phyloP scores from a whole-genome alignment of 192 early-diverging fungal genomes.

The Podila clonocystis region DNA sequence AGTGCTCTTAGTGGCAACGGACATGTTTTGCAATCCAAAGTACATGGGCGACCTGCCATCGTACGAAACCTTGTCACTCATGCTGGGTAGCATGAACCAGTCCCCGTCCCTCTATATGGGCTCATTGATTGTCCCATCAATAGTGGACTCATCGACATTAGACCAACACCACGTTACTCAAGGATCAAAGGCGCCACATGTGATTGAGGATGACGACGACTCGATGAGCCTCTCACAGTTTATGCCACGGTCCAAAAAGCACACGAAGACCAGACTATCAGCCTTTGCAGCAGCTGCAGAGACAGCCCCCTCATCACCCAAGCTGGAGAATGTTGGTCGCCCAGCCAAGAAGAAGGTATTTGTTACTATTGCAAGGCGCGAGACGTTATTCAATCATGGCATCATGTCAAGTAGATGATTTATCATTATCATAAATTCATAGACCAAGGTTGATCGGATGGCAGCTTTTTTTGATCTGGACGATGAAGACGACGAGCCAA shows the following conservation, averaged over 20 bases:
- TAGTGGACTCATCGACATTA: slow-evolving; percentile 1
- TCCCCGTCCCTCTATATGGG: neutral
- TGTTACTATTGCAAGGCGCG: neutral
- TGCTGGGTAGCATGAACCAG: slow-evolving; percentile 7
- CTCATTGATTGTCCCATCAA: neutral
- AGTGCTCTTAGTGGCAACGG: slow-evolving; percentile 25
- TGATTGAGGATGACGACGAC: slow-evolving; percentile 13
- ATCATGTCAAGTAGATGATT: too few relatives aligned
- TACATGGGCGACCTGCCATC: slow-evolving; percentile 17
- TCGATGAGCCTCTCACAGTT: slow-evolving; percentile 14
- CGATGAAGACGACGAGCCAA: slow-evolving; percentile 20
- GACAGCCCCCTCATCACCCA: neutral
- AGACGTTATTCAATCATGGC: too few relatives aligned
- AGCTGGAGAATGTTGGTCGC: neutral
- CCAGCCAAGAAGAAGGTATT: slow-evolving; percentile 41
- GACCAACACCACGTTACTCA: neutral
- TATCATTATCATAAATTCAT: neutral
- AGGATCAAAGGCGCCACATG: neutral
- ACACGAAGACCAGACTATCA: neutral
- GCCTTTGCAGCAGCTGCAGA: neutral
- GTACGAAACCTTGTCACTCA: slow-evolving; percentile 4
- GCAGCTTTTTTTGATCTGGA: slow-evolving; percentile 42
- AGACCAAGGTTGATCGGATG: slow-evolving; percentile 45
- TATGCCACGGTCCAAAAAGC: slow-evolving; percentile 11
- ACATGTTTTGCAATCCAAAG: slow-evolving; percentile 46